These are phyloP conservation scores for Mariannaea sp. DNA, from an alignment of 2,329 filamentous ascomycete species.

Conservation along the genomic window DNA sequence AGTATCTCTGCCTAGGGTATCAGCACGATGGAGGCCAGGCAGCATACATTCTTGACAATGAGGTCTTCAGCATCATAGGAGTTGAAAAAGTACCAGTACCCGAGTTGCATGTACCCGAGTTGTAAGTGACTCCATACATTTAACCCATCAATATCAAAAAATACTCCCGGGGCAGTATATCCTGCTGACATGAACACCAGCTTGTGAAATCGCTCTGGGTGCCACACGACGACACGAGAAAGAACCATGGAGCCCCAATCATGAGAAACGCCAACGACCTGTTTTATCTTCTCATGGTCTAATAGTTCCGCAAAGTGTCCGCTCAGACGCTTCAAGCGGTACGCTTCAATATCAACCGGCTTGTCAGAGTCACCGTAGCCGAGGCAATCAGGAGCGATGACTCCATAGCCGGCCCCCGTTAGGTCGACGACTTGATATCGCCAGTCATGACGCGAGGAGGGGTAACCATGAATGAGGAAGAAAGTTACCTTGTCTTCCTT, in stretches of 20 bases:
- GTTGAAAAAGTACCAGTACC: slow-evolving; percentile 33
- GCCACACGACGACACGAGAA: slow-evolving; percentile 19
- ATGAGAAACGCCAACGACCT: slow-evolving; percentile 24
- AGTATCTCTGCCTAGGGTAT: background rate
- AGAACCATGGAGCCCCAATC: slow-evolving; percentile 24
- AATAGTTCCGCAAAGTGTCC: slow-evolving; percentile 23
- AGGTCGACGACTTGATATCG: slow-evolving; percentile 21
- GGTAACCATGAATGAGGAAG: slow-evolving; percentile 29
- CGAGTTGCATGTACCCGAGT: slow-evolving; percentile 24
- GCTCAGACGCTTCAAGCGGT: slow-evolving; percentile 18
- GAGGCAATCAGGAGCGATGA: slow-evolving; percentile 27
- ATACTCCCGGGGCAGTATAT: slow-evolving; percentile 14
- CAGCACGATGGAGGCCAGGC: background rate
- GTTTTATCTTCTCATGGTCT: slow-evolving; percentile 14
- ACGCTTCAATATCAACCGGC: slow-evolving; percentile 16
- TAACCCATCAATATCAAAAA: slow-evolving; percentile 22
- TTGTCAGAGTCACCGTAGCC: slow-evolving; percentile 31
- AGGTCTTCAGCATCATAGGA: slow-evolving; percentile 18
- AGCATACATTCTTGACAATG: slow-evolving; percentile 15
- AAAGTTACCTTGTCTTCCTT: slow-evolving; percentile 17
- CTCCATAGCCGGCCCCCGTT: slow-evolving; percentile 22
- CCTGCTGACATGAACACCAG: slow-evolving; percentile 15
- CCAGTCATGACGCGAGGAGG: slow-evolving; percentile 28
- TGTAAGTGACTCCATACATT: slow-evolving; percentile 15
- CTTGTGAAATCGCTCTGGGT: slow-evolving; percentile 17